These are phyloP conservation scores for Termitomyces sp. DNA, from an alignment of 768 basidiomycete species.

Conservation along the genomic window DNA sequence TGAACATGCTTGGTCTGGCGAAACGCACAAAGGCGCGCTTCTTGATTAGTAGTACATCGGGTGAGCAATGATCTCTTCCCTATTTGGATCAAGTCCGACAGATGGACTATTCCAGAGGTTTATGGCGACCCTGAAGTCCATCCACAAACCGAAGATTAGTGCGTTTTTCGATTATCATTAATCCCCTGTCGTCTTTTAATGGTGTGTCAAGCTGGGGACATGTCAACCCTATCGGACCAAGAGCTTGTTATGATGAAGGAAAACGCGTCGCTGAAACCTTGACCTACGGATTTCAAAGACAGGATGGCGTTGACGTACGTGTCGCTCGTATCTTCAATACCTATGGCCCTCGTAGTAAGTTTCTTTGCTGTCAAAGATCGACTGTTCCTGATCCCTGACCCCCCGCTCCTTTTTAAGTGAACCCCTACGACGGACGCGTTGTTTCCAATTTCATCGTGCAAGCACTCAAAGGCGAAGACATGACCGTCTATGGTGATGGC, in stretches of 20 bases:
- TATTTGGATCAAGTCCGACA: conserved; percentile 7
- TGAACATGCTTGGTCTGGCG: conserved; percentile 98
- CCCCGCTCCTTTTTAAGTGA: conserved; percentile 50
- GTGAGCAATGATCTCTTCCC: conserved; percentile 33
- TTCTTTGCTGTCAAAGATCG: not conserved
- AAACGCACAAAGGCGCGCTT: conserved; percentile 98
- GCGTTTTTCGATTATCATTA: conserved; percentile 23
- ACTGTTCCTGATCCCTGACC: conserved; percentile 19
- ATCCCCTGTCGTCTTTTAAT: conserved; percentile 9
- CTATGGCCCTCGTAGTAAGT: conserved; percentile 78
- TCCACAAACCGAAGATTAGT: conserved; percentile 96
- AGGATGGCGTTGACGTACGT: conserved; percentile 92
- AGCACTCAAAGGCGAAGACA: conserved; percentile 91
- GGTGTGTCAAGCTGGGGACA: conserved; percentile 75
- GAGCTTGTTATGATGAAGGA: conserved; percentile 99
- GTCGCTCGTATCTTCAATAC: conserved; percentile 99
- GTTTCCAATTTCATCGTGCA: conserved; percentile 99
- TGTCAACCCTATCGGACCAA: conserved; percentile 96
- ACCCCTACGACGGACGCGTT: conserved; percentile 94
- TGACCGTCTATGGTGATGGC: conserved; percentile 96
- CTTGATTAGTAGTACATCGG: conserved; percentile 92
- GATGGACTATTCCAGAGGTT: conserved; percentile 55
- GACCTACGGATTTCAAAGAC: conserved; percentile 92
- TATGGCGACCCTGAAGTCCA: conserved; percentile 99
- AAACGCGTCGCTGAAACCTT: conserved; percentile 98